Percentiles rank a stretch among this genome's conserved stretches.
These are phyloP conservation scores for Xylaria sp. DNA, from an alignment of 2,329 filamentous ascomycete genomes.

Conservation along the genomic window DNA sequence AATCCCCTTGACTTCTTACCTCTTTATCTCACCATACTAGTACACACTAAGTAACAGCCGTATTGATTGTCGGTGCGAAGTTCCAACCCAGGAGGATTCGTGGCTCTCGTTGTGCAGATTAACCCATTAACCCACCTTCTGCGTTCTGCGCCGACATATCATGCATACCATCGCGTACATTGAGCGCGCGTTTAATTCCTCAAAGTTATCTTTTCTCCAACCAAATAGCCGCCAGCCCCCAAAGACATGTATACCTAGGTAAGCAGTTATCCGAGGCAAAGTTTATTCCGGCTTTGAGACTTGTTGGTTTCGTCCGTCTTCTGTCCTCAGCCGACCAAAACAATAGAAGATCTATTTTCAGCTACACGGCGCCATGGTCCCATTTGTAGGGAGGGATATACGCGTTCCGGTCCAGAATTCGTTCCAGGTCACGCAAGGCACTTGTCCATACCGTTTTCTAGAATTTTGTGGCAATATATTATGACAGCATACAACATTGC, in stretches of 20 bases:
- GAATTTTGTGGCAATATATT: not conserved
- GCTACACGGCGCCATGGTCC: not conserved
- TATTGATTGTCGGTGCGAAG: no score
- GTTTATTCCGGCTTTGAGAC: conserved; percentile 17
- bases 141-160: not conserved
- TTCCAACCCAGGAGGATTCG: conserved; percentile 1
- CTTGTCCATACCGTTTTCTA: not conserved
- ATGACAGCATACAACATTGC: not conserved
- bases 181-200: conserved; percentile 34
- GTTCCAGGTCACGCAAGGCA: not conserved
- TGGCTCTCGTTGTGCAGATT: conserved; percentile 3
- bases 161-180: conserved; percentile 21
- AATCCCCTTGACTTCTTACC: conserved; percentile 16
- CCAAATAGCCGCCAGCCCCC: conserved; percentile 26
- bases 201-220: not conserved
- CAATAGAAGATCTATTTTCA: not conserved
- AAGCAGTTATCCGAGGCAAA: not conserved
- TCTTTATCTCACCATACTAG: not conserved
- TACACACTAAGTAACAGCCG: no score
- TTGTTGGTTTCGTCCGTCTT: not conserved
- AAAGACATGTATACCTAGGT: conserved; percentile 1
- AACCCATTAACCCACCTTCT: not conserved
- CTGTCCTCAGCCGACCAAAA: not conserved
- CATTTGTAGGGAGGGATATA: not conserved
- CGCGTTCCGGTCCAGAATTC: not conserved